These are phyloP conservation scores for Phytophthora brassicae DNA, from an alignment of 352 stramenopile species.

Conservation along the genomic window DNA sequence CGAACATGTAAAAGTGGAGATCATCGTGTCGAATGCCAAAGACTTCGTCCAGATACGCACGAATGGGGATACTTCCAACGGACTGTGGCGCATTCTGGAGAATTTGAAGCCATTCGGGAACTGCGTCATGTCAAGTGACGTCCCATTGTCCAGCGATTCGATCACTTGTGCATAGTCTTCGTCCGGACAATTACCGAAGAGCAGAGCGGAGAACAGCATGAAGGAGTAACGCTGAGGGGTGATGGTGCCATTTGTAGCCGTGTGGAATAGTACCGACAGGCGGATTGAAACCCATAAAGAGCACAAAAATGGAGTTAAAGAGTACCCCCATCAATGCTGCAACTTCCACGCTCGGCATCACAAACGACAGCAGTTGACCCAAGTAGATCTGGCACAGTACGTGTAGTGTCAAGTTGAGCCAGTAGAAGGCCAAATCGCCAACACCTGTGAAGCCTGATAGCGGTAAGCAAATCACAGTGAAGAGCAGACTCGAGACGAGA, in stretches of 20 bases:
- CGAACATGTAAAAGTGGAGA: constrained; percentile 36
- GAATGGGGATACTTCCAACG: constrained; percentile 31
- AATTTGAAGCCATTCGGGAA: constrained; percentile 32
- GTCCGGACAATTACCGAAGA: constrained; percentile 35
- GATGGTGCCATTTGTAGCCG: constrained; percentile 38
- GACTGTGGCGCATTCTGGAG: constrained; percentile 28
- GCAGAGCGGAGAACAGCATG: constrained; percentile 27
- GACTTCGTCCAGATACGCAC: constrained; percentile 33
- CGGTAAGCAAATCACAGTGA: constrained; percentile 38
- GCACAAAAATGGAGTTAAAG: constrained; percentile 50
- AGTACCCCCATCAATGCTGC: constrained; percentile 37
- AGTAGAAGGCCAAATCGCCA: constrained; percentile 29
- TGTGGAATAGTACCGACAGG: constrained; percentile 31
- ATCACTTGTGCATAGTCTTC: constrained; percentile 26
- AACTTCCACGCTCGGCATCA: constrained; percentile 39
- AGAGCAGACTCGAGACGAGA: constrained; percentile 32
- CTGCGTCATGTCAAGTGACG: constrained; percentile 19
- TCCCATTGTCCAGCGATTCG: constrained; percentile 14
- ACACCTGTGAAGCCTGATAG: constrained; percentile 34
- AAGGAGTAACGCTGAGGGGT: constrained; percentile 38
- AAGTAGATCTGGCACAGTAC: constrained; percentile 48
- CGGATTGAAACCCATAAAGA: constrained; percentile 58
- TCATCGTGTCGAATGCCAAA: constrained; percentile 43
- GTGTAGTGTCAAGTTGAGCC: constrained; percentile 35
- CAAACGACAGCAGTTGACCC: constrained; percentile 37